phyloP scores from a whole-genome alignment of 805 yeast species.

The Metschnikowia lochheadii region DNA sequence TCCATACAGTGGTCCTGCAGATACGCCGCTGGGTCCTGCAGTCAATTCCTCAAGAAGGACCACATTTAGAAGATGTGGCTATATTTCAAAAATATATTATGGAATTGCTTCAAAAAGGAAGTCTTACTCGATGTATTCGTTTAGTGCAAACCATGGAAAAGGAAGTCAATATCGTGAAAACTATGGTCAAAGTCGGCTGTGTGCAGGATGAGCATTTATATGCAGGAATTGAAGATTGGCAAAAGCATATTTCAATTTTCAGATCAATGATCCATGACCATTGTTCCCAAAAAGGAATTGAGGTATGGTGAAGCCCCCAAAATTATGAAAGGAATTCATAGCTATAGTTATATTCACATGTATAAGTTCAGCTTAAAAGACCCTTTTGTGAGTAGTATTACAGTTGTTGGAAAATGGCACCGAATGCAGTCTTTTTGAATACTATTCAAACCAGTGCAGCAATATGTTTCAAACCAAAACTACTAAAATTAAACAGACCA shows the following conservation, averaged over 20 bases:
- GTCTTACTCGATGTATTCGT: conserved; percentile 3
- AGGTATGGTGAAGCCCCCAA: neutral
- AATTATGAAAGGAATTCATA: too few species aligned
- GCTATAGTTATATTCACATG: too few species aligned
- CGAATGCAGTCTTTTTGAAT: too few species aligned
- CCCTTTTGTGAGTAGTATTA: too few species aligned
- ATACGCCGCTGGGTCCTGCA: conserved; percentile 12
- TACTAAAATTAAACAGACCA: too few species aligned
- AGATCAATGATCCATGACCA: conserved; percentile 3
- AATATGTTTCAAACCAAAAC: too few species aligned
- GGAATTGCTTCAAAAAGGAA: conserved; percentile 4
- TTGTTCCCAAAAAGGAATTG: conserved; percentile 8
- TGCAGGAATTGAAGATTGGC: conserved; percentile 22
- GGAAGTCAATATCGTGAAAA: conserved; percentile 2
- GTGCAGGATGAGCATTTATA: neutral
- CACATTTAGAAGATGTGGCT: conserved; percentile 15
- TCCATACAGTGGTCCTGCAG: conserved; percentile 9
- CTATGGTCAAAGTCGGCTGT: neutral
- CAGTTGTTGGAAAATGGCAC: too few species aligned
- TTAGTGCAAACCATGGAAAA: conserved; percentile 6
- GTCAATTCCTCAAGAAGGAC: conserved; percentile 12
- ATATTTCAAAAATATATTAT: conserved; percentile 9
- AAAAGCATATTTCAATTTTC: conserved; percentile 5
- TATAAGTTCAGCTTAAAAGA: too few species aligned
- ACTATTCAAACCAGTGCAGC: too few species aligned